phyloP scores from a whole-genome alignment of 352 stramenopile genomes.

The Achlya hypogyna region DNA sequence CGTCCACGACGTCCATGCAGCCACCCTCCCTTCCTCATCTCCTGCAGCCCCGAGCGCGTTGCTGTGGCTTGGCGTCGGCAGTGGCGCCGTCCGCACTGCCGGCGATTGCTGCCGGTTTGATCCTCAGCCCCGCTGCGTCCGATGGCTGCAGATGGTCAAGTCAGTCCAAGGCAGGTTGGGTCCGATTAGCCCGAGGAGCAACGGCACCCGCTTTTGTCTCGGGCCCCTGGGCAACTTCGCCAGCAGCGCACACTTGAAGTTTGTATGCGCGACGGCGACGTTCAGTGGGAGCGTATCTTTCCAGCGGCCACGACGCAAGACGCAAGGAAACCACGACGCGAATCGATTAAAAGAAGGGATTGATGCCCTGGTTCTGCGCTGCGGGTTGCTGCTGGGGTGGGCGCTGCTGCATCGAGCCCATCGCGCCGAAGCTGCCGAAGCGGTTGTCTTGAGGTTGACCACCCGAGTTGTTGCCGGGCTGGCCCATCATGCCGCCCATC shows the following conservation, averaged over 20 bases:
- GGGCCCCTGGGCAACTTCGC: not conserved
- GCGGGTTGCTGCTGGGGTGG: conserved; percentile 3
- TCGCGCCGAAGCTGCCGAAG: conserved; percentile 19
- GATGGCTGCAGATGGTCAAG: no score
- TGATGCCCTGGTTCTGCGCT: not conserved
- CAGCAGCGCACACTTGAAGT: not conserved
- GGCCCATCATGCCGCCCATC: conserved; percentile 1
- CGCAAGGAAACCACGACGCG: not conserved
- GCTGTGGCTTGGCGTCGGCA: no score
- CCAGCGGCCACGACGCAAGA: not conserved
- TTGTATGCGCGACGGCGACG: conserved; percentile 6
- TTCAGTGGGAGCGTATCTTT: not conserved
- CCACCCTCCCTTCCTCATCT: no score
- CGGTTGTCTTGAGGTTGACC: conserved; percentile 16
- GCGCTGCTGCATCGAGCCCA: conserved; percentile 2
- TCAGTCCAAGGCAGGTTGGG: no score
- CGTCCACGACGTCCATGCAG: no score
- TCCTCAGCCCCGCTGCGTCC: no score
- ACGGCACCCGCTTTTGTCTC: no score
- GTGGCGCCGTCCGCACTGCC: no score
- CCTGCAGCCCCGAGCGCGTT: no score
- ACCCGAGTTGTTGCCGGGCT: not conserved
- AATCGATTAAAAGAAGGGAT: conserved; percentile 18
- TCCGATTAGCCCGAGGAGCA: no score
- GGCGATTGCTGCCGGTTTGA: no score